phyloP scores from a whole-genome alignment of 805 yeast species.

The Ogataea degrootiae region DNA sequence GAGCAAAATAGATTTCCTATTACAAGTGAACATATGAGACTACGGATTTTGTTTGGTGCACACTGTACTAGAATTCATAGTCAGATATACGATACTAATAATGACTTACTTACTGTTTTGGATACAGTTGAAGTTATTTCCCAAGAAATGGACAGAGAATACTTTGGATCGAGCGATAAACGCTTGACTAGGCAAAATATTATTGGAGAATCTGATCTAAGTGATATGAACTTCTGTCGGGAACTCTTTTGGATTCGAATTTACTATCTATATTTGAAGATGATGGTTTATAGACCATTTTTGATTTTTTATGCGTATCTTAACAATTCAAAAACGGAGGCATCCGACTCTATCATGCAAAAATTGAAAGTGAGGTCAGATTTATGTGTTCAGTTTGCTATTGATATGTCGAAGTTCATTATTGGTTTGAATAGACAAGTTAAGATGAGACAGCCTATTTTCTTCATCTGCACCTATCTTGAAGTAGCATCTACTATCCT shows the following conservation, averaged over 20 bases:
- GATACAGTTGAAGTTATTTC: conserved; percentile 16
- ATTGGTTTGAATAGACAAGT: conserved; percentile 16
- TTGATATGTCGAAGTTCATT: conserved; percentile 16
- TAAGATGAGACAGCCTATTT: conserved; percentile 18
- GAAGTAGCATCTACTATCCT: conserved; percentile 21
- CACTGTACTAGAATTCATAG: conserved; percentile 16
- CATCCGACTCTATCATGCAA: conserved; percentile 7
- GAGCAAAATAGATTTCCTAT: conserved; percentile 12
- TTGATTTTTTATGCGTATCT: conserved; percentile 21
- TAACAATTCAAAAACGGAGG: conserved; percentile 7
- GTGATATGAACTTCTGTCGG: conserved; percentile 3
- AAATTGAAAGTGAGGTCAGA: conserved; percentile 13
- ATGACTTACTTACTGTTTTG: conserved; percentile 16
- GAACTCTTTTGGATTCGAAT: conserved; percentile 27
- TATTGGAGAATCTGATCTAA: background rate
- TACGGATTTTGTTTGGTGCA: conserved; percentile 17
- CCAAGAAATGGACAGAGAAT: conserved; percentile 13
- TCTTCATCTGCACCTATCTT: conserved; percentile 20
- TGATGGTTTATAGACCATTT: conserved; percentile 22
- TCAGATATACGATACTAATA: conserved; percentile 17
- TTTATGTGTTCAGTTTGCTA: conserved; percentile 15
- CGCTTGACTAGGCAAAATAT: conserved; percentile 5
- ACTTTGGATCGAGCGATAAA: conserved; percentile 12
- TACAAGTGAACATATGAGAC: conserved; percentile 18
- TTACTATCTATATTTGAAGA: conserved; percentile 21